Conservation (phyloP, 2,329 filamentous ascomycete species). For the Graphium sp. region DNA sequence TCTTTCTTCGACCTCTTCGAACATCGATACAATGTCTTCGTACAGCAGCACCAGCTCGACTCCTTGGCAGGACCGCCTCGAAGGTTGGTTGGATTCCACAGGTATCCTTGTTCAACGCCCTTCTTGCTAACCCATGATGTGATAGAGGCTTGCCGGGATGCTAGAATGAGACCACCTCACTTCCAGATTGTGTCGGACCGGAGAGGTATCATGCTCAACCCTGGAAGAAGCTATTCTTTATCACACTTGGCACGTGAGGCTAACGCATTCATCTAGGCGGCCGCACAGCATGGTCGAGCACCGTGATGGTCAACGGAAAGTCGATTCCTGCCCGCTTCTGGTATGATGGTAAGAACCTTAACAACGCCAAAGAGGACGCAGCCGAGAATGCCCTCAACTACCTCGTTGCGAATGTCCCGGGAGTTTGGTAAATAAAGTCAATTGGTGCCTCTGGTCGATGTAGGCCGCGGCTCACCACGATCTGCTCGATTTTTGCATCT, state of each 20-base stretch:
- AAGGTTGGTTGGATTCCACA: slow-evolving; percentile 22
- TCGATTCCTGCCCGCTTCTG: slow-evolving; percentile 62
- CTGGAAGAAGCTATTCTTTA: neutral
- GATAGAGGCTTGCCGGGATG: slow-evolving; percentile 39
- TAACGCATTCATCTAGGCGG: slow-evolving; percentile 40
- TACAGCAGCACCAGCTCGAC: slow-evolving; percentile 7
- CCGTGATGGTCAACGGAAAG: slow-evolving; percentile 52
- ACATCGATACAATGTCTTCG: neutral
- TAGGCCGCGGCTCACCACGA: too few relatives aligned
- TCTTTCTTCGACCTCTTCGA: too few relatives aligned
- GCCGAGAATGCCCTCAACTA: slow-evolving; percentile 60
- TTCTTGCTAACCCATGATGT: slow-evolving; percentile 6
- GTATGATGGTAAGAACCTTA: slow-evolving; percentile 79
- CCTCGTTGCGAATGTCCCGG: slow-evolving; percentile 16
- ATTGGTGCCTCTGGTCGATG: too few relatives aligned
- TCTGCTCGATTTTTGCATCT: too few relatives aligned
- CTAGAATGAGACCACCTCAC: slow-evolving; percentile 33
- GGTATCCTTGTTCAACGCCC: neutral
- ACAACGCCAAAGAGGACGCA: slow-evolving; percentile 84
- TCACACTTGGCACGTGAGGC: too few relatives aligned
- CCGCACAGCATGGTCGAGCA: slow-evolving; percentile 79
- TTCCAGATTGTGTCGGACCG: slow-evolving; percentile 62
- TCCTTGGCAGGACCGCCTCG: slow-evolving; percentile 39
- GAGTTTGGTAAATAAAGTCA: neutral
- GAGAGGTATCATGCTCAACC: slow-evolving; percentile 41